These are phyloP conservation scores for Pythium myriotylum DNA, from an alignment of 352 stramenopile genomes.

Conservation along the genomic window DNA sequence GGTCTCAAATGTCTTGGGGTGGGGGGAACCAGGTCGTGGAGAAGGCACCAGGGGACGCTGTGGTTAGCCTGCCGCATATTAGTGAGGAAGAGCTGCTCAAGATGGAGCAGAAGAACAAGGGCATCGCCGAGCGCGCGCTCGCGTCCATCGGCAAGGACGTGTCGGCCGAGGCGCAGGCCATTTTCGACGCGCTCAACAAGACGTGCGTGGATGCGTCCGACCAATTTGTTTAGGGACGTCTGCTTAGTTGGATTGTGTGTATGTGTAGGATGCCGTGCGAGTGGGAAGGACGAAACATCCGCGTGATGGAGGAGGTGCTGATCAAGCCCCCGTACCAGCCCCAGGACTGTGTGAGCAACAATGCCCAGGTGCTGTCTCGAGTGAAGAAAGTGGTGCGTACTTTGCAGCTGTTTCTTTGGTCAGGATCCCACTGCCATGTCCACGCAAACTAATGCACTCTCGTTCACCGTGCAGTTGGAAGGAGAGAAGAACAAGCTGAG, in stretches of 20 bases:
- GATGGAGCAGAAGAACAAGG: slow-evolving; percentile 79
- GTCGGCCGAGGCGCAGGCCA: slow-evolving; percentile 62
- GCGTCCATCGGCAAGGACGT: slow-evolving; percentile 84
- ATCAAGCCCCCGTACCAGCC: slow-evolving; percentile 85
- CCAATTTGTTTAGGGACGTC: not conserved
- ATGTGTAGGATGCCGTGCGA: slow-evolving; percentile 74
- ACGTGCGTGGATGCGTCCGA: slow-evolving; percentile 47
- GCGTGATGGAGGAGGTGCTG: slow-evolving; percentile 83
- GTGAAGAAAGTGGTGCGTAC: slow-evolving; percentile 85
- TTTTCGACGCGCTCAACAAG: slow-evolving; percentile 91
- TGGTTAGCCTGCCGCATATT: slow-evolving; percentile 50
- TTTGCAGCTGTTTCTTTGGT: too few relatives aligned
- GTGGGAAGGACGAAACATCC: slow-evolving; percentile 83
- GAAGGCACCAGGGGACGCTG: slow-evolving; percentile 46
- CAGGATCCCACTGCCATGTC: too few relatives aligned
- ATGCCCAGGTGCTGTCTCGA: slow-evolving; percentile 71
- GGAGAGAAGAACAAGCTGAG: slow-evolving; percentile 76
- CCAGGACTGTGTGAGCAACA: slow-evolving; percentile 76
- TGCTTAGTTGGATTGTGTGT: not conserved
- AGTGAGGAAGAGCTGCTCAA: slow-evolving; percentile 74
- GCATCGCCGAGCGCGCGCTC: slow-evolving; percentile 62
- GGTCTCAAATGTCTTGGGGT: too few relatives aligned
- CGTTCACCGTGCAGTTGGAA: slow-evolving; percentile 44
- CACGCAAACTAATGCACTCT: not conserved
- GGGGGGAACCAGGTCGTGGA: slow-evolving; percentile 64